Conservation (phyloP, 768 basidiomycete genomes). For the Tylopilus sp. region DNA sequence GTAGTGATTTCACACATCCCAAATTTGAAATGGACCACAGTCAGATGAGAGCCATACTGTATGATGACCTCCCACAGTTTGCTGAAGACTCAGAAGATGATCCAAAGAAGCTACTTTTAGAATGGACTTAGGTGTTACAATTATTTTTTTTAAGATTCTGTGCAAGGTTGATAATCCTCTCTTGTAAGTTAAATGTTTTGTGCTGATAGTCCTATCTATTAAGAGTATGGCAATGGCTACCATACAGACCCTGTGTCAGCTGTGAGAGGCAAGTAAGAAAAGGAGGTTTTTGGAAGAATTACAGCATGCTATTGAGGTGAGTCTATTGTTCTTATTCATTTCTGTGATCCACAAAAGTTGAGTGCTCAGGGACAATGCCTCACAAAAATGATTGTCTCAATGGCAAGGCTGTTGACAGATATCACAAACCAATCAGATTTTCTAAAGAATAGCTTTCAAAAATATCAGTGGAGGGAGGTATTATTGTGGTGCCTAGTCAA, state of each 20-base stretch:
- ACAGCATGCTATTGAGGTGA: background rate
- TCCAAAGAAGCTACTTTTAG: background rate
- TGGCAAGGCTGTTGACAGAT: background rate
- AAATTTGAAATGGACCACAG: background rate
- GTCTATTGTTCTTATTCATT: background rate
- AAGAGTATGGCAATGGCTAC: background rate
- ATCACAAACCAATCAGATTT: background rate
- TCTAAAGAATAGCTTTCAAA: slow-evolving; percentile 1
- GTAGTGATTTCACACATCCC: background rate
- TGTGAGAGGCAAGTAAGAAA: background rate
- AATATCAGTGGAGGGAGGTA: slow-evolving; percentile 5
- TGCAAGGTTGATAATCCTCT: background rate
- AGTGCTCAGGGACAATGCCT: background rate
- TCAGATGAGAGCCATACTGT: no score
- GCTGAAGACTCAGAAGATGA: background rate
- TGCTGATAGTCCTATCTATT: background rate
- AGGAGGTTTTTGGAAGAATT: background rate
- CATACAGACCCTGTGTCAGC: background rate
- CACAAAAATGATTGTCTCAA: background rate
- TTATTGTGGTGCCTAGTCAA: background rate
- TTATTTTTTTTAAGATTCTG: background rate
- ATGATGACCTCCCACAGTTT: no score
- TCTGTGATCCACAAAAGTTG: background rate
- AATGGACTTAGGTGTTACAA: background rate
- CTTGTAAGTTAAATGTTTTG: no score